Conservation (phyloP, 2,329 filamentous ascomycete species). For the Juglanconis oblonga region DNA sequence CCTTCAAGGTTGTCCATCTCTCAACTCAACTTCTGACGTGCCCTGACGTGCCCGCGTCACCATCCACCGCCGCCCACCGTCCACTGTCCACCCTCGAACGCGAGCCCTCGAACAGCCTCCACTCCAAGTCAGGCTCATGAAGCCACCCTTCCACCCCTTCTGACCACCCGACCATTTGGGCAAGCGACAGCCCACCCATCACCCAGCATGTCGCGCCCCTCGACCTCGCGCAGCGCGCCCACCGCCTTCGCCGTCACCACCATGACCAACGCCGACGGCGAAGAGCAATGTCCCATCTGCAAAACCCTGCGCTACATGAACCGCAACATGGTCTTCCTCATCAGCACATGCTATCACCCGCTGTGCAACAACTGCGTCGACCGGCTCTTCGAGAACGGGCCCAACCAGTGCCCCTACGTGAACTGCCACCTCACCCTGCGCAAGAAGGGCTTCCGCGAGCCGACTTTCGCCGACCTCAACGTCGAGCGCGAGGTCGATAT, state of each 20-base stretch:
- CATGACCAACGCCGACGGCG: conserved; percentile 37
- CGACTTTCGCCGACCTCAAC: conserved; percentile 84
- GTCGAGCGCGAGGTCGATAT: conserved; percentile 96
- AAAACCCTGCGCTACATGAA: conserved; percentile 96
- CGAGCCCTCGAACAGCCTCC: too few species aligned
- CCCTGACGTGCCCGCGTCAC: too few species aligned
- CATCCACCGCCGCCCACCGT: too few species aligned
- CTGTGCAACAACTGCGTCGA: conserved; percentile 98
- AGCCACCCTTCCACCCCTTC: neutral
- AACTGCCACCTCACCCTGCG: conserved; percentile 85
- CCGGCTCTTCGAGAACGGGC: conserved; percentile 88
- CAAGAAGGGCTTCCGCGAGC: conserved; percentile 76
- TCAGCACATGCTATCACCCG: conserved; percentile 98
- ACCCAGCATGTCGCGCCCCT: conserved; percentile 33
- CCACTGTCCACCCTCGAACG: too few species aligned
- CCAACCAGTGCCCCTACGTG: conserved; percentile 87
- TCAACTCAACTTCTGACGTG: neutral
- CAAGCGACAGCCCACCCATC: neutral
- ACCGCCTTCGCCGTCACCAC: conserved; percentile 12
- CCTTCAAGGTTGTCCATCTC: neutral
- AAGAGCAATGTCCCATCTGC: conserved; percentile 88
- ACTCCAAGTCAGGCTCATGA: neutral
- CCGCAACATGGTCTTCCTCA: conserved; percentile 87
- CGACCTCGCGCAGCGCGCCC: conserved; percentile 15
- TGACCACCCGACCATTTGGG: neutral